Evolutionary conservation across 176 grass and related monocot genomes (phyloP).

Genomic region (Phyllostachys edulis): DNA sequence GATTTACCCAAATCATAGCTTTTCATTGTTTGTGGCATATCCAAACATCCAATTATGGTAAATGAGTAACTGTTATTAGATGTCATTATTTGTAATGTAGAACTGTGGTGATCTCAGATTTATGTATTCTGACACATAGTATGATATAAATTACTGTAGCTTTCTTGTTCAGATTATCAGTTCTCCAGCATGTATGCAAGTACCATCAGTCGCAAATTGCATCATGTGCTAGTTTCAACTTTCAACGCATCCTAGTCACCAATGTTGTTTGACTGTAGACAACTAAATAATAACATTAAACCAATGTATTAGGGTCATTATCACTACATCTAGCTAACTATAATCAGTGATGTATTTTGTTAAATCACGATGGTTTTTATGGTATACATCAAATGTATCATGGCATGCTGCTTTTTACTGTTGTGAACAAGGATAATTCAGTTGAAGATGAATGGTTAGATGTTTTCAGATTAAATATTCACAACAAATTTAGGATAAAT

Average conservation of each 20-base stretch:
- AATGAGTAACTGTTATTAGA: background rate
- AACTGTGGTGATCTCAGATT: background rate
- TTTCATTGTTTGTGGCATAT: background rate
- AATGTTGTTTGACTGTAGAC: background rate
- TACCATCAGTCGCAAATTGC: background rate
- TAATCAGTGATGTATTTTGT: background rate
- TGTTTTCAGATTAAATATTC: background rate
- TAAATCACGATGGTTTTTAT: background rate
- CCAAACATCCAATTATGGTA: background rate
- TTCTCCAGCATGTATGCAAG: too few relatives aligned
- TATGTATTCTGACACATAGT: background rate
- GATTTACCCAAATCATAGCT: background rate
- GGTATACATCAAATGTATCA: background rate
- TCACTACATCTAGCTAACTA: background rate
- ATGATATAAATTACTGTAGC: too few relatives aligned
- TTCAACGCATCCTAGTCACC: background rate
- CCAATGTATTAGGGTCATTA: background rate
- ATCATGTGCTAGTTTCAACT: background rate
- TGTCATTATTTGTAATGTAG: background rate
- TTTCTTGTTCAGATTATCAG: too few relatives aligned
- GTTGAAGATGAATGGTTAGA: background rate
- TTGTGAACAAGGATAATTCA: background rate
- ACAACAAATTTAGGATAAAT: background rate
- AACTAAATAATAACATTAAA: background rate
- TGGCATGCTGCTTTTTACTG: background rate